phyloP scores from a whole-genome alignment of 139 green algal species.

The Mychonastes homosphaera region DNA sequence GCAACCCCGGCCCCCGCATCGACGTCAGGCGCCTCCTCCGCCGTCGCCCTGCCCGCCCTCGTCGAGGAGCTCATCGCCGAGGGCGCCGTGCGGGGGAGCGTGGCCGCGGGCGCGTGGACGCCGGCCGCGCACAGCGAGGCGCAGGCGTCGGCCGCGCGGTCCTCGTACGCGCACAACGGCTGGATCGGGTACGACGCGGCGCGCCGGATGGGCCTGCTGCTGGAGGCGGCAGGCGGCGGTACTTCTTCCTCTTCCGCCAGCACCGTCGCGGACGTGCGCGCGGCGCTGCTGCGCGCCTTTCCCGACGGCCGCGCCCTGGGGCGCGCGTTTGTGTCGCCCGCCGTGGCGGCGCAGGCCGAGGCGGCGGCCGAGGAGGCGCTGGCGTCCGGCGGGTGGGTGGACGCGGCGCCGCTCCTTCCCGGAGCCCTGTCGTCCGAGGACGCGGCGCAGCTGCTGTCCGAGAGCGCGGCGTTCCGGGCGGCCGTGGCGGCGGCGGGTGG shows the following conservation, averaged over 20 bases:
- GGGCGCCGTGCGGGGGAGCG: slow-evolving; percentile 41
- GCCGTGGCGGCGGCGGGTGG: slow-evolving; percentile 6
- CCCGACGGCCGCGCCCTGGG: neutral
- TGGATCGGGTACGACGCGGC: slow-evolving; percentile 64
- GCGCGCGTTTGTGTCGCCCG: slow-evolving; percentile 41
- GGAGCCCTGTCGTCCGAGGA: slow-evolving; percentile 29
- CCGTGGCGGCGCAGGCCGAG: slow-evolving; percentile 47
- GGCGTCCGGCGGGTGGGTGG: slow-evolving; percentile 25
- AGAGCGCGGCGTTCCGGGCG: neutral
- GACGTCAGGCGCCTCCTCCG: no score
- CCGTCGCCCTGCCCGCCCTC: slow-evolving; percentile 7
- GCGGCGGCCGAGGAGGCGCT: slow-evolving; percentile 44
- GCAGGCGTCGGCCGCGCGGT: slow-evolving; percentile 49
- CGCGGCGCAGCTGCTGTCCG: slow-evolving; percentile 28
- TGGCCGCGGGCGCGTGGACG: slow-evolving; percentile 47
- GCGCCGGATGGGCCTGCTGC: slow-evolving; percentile 41
- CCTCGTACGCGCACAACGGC: slow-evolving; percentile 77
- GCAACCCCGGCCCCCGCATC: no score
- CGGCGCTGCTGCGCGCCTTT: neutral
- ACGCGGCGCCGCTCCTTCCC: slow-evolving; percentile 39
- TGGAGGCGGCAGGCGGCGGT: neutral
- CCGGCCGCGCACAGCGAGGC: slow-evolving; percentile 45
- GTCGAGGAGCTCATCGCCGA: slow-evolving; percentile 33
- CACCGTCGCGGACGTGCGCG: neutral
- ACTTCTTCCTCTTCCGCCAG: neutral